A percentile compares a stretch with the other conserved stretches of the same genome.
Conservation (phyloP, 768 basidiomycete genomes). For the Naganishia randhawae region DNA sequence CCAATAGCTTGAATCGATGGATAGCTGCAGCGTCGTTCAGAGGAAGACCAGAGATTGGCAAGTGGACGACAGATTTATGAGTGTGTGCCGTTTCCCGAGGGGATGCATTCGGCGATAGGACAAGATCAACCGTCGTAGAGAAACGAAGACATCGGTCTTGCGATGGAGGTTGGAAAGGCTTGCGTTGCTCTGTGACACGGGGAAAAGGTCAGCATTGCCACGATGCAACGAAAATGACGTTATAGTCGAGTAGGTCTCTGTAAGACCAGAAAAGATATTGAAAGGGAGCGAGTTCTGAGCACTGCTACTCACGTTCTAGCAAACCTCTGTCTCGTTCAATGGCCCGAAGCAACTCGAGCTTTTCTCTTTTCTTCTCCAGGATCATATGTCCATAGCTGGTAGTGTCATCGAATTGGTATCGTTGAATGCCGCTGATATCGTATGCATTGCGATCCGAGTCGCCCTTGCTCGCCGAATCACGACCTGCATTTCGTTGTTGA, state of each 20-base stretch:
- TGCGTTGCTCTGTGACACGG: conserved; percentile 65
- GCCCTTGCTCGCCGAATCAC: conserved; percentile 7
- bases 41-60: conserved; percentile 63
- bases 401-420: conserved; percentile 60
- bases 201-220: conserved; percentile 17
- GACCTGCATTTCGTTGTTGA: conserved; percentile 18
- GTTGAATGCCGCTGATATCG: conserved; percentile 34
- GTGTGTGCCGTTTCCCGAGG: conserved; percentile 16
- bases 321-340: conserved; percentile 86
- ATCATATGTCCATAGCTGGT: conserved; percentile 68
- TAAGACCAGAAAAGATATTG: conserved; percentile 28
- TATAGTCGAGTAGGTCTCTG: neutral
- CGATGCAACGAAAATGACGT: conserved; percentile 19
- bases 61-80: conserved; percentile 24
- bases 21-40: conserved; percentile 62
- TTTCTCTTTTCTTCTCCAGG: conserved; percentile 68
- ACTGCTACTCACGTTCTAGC: conserved; percentile 64
- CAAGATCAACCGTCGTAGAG: conserved; percentile 64
- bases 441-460: conserved; percentile 28
- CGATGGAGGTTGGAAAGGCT: conserved; percentile 69
- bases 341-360: conserved; percentile 72
- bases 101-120: conserved; percentile 39
- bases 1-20: conserved; percentile 82
- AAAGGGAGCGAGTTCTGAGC: conserved; percentile 23
- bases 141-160: conserved; percentile 57